Percentiles rank a stretch among this genome's conserved stretches.
phyloP scores from a whole-genome alignment of 257 asterid species.

The Mitragyna speciosa region DNA sequence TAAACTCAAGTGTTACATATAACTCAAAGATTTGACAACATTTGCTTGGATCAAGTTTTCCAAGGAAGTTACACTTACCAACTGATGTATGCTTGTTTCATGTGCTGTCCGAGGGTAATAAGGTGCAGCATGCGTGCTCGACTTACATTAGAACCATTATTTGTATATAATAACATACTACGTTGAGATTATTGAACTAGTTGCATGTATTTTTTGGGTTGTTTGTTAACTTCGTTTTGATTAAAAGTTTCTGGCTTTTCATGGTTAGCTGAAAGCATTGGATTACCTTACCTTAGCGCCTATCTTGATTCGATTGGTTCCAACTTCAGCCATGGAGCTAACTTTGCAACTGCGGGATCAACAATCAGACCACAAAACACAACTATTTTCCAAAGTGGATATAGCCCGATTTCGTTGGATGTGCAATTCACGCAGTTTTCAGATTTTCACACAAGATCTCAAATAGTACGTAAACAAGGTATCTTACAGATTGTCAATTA shows the following conservation, averaged over 20 bases:
- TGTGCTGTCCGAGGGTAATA: too few relatives aligned
- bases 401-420: slow-evolving; percentile 73
- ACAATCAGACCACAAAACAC: slow-evolving; percentile 77
- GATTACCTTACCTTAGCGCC: slow-evolving; percentile 57
- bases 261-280: slow-evolving; percentile 56
- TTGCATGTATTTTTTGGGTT: background rate
- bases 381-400: slow-evolving; percentile 71
- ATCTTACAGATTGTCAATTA: background rate
- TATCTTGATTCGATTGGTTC: slow-evolving; percentile 79
- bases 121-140: too few relatives aligned
- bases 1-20: too few relatives aligned
- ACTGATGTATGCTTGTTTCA: too few relatives aligned
- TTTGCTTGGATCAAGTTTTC: too few relatives aligned
- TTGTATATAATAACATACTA: too few relatives aligned
- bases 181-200: too few relatives aligned
- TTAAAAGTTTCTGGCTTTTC: background rate
- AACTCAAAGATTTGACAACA: too few relatives aligned
- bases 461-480: slow-evolving; percentile 48
- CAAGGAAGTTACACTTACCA: too few relatives aligned
- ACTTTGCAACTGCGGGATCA: slow-evolving; percentile 90
- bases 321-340: slow-evolving; percentile 78
- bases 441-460: slow-evolving; percentile 61
- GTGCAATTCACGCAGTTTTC: slow-evolving; percentile 56
- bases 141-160: too few relatives aligned
- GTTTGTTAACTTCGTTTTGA: background rate